Percentiles rank a stretch among this genome's conserved stretches.
These are phyloP conservation scores for Allomyces arbusculus DNA, from an alignment of 192 early-diverging fungal genomes.

Conservation along the genomic window DNA sequence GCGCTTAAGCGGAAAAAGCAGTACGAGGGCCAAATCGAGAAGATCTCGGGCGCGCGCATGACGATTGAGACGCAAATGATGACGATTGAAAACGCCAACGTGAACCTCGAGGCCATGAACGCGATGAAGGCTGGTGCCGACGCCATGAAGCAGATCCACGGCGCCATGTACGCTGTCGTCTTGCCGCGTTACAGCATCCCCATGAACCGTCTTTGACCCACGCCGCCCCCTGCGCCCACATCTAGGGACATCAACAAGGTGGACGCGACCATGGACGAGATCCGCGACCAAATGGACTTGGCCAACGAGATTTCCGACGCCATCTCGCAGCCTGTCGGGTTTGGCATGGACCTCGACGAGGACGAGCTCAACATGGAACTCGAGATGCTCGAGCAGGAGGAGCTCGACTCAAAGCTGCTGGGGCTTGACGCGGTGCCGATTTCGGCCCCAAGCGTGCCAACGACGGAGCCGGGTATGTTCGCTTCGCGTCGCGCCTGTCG, in stretches of 20 bases:
- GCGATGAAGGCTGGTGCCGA: constrained; percentile 80
- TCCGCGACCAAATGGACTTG: constrained; percentile 91
- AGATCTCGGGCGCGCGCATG: constrained; percentile 68
- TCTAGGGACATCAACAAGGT: constrained; percentile 78
- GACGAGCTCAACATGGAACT: constrained; percentile 78
- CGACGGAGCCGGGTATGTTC: constrained; percentile 37
- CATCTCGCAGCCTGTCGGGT: constrained; percentile 68
- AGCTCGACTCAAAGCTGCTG: constrained; percentile 65
- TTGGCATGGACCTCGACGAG: constrained; percentile 81
- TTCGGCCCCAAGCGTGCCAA: constrained; percentile 39
- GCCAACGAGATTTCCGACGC: constrained; percentile 86
- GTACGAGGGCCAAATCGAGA: constrained; percentile 65
- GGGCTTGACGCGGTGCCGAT: constrained; percentile 42
- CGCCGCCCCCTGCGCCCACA: background rate
- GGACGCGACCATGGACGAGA: constrained; percentile 88
- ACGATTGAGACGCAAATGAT: constrained; percentile 86
- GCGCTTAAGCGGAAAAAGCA: constrained; percentile 89
- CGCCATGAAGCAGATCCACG: constrained; percentile 86
- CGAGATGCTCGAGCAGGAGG: constrained; percentile 83
- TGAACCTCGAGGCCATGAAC: constrained; percentile 86
- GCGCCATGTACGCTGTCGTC: constrained; percentile 38
- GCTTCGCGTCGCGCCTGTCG: background rate
- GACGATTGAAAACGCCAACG: constrained; percentile 88
- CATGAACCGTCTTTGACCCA: background rate
- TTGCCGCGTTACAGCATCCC: background rate